Conservation (phyloP, 2,329 filamentous ascomycete species). For the Alternaria gaisen region DNA sequence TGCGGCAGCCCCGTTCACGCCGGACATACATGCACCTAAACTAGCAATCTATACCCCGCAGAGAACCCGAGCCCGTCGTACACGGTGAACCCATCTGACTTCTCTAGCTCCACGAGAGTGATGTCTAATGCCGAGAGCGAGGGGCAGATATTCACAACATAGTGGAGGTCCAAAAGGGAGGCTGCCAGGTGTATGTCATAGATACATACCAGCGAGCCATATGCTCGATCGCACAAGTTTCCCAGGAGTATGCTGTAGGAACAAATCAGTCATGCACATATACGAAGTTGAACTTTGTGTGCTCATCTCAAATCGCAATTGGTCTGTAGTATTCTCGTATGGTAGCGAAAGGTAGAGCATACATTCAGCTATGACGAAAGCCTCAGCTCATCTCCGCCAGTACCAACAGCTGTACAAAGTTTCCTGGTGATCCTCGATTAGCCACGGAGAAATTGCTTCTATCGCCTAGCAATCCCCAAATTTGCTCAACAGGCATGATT, state of each 20-base stretch:
- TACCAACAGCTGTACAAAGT: not conserved
- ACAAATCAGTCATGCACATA: too few relatives aligned
- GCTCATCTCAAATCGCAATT: too few relatives aligned
- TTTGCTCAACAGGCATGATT: not conserved
- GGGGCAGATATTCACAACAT: not conserved
- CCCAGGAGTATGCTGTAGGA: too few relatives aligned
- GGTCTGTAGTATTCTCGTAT: too few relatives aligned
- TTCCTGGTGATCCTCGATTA: not conserved
- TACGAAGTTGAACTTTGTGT: too few relatives aligned
- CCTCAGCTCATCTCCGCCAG: not conserved
- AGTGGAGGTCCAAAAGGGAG: not conserved
- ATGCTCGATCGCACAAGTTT: too few relatives aligned
- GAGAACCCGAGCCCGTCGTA: not conserved
- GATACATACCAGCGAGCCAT: not conserved
- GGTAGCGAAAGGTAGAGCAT: too few relatives aligned
- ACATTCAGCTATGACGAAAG: not conserved
- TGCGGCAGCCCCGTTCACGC: not conserved
- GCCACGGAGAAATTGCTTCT: not conserved
- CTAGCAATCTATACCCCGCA: not conserved
- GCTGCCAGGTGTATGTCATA: not conserved
- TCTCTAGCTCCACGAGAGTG: not conserved
- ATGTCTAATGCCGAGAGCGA: not conserved
- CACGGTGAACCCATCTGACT: too few relatives aligned
- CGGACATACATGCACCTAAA: not conserved
- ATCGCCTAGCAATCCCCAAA: not conserved